Base-by-base conservation (phyloP, 768 basidiomycete species). In the Pisolithus marmoratus region DNA sequence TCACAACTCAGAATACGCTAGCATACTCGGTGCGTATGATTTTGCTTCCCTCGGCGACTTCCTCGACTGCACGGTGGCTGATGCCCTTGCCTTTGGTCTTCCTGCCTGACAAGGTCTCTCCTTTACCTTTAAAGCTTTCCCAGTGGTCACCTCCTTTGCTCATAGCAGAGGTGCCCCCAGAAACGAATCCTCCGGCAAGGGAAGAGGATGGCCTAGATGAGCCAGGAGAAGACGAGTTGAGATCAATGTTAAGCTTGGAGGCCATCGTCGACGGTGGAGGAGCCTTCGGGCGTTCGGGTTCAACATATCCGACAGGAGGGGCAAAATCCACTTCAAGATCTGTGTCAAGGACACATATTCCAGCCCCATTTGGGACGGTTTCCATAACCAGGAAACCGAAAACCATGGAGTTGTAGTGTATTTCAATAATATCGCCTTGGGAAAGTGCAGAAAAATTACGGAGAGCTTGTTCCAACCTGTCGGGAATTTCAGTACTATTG, bases 261-360 rank as follows among this genome's bases (percentile, higher is more conserved):
- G 94, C 94, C 95, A 99, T 98, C 3, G 95, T 96, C 20, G 86
- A 66, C 3, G 85, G 85, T 0, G 92, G 84, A 3, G 82, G 79
- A 2, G 92, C 82, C 59, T 90, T 87, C 1, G 87, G 85, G 43
- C 87, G 80, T 58, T 93, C 87, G 2, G 96, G 96, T 66, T 98
- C 96, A 34, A 94, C 87, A 64, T 98, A 99, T 37, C 90, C 90
- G 20, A 90, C 81, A 0, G 95, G 95, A 1, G 94, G 72, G 1
- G 90, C 96, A 64, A 98, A 98, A 67, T 99, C 96, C 50, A 98
- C 96, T 70, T 97, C 94, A 1, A 99, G 82, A 77, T 99, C 96
- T 0, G 94, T 97, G 63, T 99, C 94, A 48, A 96, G 71, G 48
- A 97, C 81, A 45, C 75, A 83, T 60, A 99, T 97, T 8, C 94